Conservation (phyloP, 1,139 yeast genomes). For the Zhuliangozyma parablackwelliae region DNA sequence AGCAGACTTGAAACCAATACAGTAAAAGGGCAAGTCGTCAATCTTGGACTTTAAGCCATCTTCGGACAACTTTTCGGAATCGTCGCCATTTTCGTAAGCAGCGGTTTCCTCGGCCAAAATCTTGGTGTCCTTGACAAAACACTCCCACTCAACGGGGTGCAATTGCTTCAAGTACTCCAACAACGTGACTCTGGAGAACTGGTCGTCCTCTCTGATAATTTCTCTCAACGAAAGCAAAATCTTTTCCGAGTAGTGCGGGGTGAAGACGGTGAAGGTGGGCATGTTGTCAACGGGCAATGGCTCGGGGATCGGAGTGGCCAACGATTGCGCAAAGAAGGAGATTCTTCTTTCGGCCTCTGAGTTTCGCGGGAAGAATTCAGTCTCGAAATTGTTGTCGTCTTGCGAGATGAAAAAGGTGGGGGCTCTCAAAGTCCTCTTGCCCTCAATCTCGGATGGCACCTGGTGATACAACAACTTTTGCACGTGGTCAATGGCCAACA, state of each 20-base stretch:
- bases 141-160: slow-evolving; percentile 99
- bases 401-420: slow-evolving; percentile 98
- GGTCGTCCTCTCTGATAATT: slow-evolving; percentile 98
- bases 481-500: slow-evolving; percentile 95
- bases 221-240: slow-evolving; percentile 90
- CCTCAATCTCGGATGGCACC: slow-evolving; percentile 96
- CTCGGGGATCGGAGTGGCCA: slow-evolving; percentile 97
- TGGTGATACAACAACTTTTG: slow-evolving; percentile 95
- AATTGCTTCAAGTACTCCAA: slow-evolving; percentile 95
- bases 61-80: slow-evolving; percentile 56
- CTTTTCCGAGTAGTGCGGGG: slow-evolving; percentile 98
- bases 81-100: slow-evolving; percentile 71
- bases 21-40: slow-evolving; percentile 96
- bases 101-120: slow-evolving; percentile 97
- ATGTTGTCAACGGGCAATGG: slow-evolving; percentile 98
- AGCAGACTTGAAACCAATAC: slow-evolving; percentile 98
- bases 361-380: slow-evolving; percentile 93
- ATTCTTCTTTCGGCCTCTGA: slow-evolving; percentile 99
- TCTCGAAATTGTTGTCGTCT: slow-evolving; percentile 90
- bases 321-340: slow-evolving; percentile 96
- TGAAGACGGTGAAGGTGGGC: slow-evolving; percentile 97
- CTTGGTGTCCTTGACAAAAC: slow-evolving; percentile 97
- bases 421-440: slow-evolving; percentile 96
- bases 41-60: slow-evolving; percentile 83
- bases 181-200: slow-evolving; percentile 92